Evolutionary conservation across 306 rosid species (phyloP), one percentile per base, ranked within the genome.

Genomic region (Medicago arabica): DNA sequence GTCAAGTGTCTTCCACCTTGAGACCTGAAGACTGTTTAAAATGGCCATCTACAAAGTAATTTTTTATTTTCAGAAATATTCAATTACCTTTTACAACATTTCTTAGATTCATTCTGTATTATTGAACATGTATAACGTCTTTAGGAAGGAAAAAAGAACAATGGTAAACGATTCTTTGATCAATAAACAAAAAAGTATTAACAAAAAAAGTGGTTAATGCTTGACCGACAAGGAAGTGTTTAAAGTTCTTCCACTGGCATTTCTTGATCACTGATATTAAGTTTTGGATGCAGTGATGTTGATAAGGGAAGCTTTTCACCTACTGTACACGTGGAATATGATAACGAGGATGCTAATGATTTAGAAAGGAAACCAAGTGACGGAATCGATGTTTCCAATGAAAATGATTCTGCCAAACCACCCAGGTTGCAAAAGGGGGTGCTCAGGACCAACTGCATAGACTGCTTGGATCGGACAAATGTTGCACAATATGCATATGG

Each of bases 401-500:
- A 82, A 77, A 85, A 77, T 62, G 75, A 75, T 64, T 68, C 72
- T 72, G 75, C 72, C 74, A 87, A 83, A 76, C 69, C 78, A 66
- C 80, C 86, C 55, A 82, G 80, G 85, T 68, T 89, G 82, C 99
- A 96, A 74, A 87, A 39, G 72, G 99, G 99, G 53, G 99, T 92
- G 75, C 86, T 92, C 43, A 84, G 99, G 89, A 96, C 98, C 88
- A 96, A 96, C 72, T 96, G 99, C 78, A 90, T 96, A 53, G 99
- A 96, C 88, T 96, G 99, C 82, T 79, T 96, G 78, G 99, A 96
- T 78, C 99, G 99, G 78, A 96, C 99, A 80, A 96, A 96, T 75
- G 99, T 92, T 77, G 99, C 99, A 8, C 99, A 96, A 69, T 96
- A 89, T 85, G 96, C 96, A 18, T 96, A 85, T 85, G 99, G 99